These are phyloP conservation scores for Tuber magnatum DNA, from an alignment of 495 filamentous ascomycete genomes.

Conservation along the genomic window DNA sequence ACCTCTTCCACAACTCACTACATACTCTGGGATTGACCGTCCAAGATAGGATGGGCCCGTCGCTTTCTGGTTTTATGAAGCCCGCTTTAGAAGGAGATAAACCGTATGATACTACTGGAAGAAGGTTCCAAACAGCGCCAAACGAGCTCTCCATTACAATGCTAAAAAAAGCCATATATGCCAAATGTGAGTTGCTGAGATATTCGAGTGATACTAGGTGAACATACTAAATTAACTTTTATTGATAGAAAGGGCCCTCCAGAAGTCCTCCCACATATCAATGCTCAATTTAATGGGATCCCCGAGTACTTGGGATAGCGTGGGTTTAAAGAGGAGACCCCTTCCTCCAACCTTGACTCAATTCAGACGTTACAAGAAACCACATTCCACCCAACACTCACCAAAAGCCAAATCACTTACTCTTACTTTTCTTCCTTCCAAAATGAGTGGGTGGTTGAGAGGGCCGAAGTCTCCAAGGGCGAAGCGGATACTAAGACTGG, in stretches of 20 bases:
- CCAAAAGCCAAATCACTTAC: not conserved
- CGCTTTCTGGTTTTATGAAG: not conserved
- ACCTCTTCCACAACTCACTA: not conserved
- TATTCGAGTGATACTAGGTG: not conserved
- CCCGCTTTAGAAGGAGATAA: not conserved
- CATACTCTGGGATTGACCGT: not conserved
- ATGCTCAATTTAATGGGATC: not conserved
- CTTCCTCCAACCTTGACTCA: not conserved
- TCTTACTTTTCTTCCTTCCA: not conserved
- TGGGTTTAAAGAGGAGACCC: not conserved
- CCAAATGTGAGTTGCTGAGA: not conserved
- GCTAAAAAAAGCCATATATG: not conserved
- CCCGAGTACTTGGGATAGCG: not conserved
- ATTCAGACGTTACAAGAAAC: not conserved
- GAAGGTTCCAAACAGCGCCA: not conserved
- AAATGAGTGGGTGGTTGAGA: not conserved
- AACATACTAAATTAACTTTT: not conserved
- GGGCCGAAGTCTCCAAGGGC: not conserved
- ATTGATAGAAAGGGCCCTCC: not conserved
- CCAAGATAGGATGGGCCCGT: not conserved
- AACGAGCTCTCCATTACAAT: not conserved
- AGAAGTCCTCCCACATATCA: not conserved
- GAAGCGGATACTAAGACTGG: not conserved
- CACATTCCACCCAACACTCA: not conserved
- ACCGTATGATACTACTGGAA: not conserved